Evolutionary conservation across 176 grass and related monocot genomes (phyloP), one percentile per base, ranked within the genome.

Genomic region (Hyparrhenia diplandra): DNA sequence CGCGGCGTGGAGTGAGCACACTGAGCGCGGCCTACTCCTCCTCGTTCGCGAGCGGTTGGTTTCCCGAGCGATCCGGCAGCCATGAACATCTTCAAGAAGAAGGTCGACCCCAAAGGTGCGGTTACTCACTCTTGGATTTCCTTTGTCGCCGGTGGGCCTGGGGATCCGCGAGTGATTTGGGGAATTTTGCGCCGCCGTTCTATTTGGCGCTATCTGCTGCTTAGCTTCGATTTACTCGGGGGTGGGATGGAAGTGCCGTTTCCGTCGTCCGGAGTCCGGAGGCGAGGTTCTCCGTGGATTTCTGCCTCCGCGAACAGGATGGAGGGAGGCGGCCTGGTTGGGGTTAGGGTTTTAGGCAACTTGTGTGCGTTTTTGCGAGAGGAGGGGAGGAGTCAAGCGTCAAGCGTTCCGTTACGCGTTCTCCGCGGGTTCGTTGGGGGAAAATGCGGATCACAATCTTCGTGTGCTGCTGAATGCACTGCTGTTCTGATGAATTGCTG

Each of bases 51-150:
- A 28, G 62, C 39, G 71, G 8, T 63, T 54, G 54, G 77, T 70
- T 16, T 29, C 54, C 32, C 13, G 51, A 34, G 16, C 70, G 71
- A 80, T 54, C 70, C 54, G 69, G 43, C 71, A 85, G 64, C 87
- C 90, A 94, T 98, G 95, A 94, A 98, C 74, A 90, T 98, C 80
- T 98, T 98, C 85, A 94, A 88, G 92, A 98, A 95, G 95, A 97
- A 97, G 76, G 74, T 87, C 46, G 89, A 91, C 27, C 92, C 95
- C 58, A 98, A 98, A 98, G 92, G 95, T 94, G 42, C 75, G 83
- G 39, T 21, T 40, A 20, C 20, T 21, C 45, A 1, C 77, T 78
- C 54, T 66, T 75, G 11, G 85, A 84, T 58, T 85, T 77, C 60
- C 29, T 39, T 17, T 17, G 13, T 71, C 40, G 37, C 23, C 0